Evolutionary conservation across 495 filamentous ascomycete genomes (phyloP), one percentile per base, ranked within the genome.

Genomic region (Tuber melanosporum): DNA sequence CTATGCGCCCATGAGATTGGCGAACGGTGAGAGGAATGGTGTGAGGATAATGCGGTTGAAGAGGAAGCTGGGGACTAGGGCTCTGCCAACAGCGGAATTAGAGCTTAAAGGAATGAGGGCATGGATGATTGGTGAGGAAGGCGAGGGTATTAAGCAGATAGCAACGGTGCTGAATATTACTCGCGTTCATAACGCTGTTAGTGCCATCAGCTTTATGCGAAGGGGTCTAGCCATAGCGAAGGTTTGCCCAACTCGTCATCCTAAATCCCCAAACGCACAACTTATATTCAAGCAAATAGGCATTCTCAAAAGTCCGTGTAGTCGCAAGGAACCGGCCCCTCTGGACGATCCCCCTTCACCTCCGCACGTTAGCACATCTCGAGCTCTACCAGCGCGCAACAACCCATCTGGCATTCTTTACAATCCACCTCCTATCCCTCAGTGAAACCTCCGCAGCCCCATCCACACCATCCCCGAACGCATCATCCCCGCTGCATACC

Each of bases 31-130:
- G 73, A 86, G 87, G 44, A 94, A 93, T 80, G 91, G 91, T 3
- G 86, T 93, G 52, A 87, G 85, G 49, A 91, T 93, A 80, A 88
- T 90, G 69, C 88, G 91, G 0, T 85, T 93, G 43, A 93, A 93
- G 81, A 87, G 87, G 79, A 93, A 93, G 76, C 85, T 93, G 47
- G 92, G 91, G 71, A 92, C 91, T 3, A 89, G 88, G 73, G 85
- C 90, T 32, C 83, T 93, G 1, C 91, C 91, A 0, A 93, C 91
- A 0, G 91, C 91, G 7, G 91, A 94, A 76, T 86, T 93, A 8
- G 90, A 91, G 73, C 85, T 91, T 36, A 85, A 85, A 19, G 86
- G 85, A 22, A 89, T 88, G 84, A 87, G 92, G 32, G 92, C 86
- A 3, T 90, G 90, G 83, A 84, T 92, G 6, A 84, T 94, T 66